Conservation (phyloP, 371 early-diverging fungal genomes). For the Mucor piriformis region DNA sequence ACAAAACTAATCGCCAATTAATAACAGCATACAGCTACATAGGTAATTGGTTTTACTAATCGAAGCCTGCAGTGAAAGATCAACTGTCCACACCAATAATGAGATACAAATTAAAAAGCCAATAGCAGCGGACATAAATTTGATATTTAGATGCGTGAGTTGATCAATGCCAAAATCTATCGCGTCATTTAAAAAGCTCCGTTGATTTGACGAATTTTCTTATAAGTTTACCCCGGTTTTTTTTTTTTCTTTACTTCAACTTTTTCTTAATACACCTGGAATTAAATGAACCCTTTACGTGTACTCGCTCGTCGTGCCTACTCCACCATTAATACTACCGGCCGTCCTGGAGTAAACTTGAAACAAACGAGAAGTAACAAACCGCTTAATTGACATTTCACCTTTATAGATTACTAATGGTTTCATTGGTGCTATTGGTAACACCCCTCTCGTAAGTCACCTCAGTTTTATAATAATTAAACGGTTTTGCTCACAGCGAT, state of each 20-base stretch:
- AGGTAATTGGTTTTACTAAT: too few relatives aligned
- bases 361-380: neutral
- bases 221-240: slow-evolving; percentile 11
- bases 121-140: too few relatives aligned
- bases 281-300: slow-evolving; percentile 45
- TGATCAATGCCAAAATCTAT: neutral
- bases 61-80: too few relatives aligned
- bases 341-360: slow-evolving; percentile 41
- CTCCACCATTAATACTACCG: slow-evolving; percentile 49
- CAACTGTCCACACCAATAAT: too few relatives aligned
- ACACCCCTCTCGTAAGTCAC: slow-evolving; percentile 85
- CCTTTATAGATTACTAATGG: slow-evolving; percentile 63
- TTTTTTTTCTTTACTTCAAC: slow-evolving; percentile 5
- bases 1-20: too few relatives aligned
- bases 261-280: neutral
- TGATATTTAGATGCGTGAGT: too few relatives aligned
- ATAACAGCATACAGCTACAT: too few relatives aligned
- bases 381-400: neutral
- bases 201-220: slow-evolving; percentile 5
- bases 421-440: slow-evolving; percentile 91
- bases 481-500: too few relatives aligned
- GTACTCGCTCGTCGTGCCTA: slow-evolving; percentile 43
- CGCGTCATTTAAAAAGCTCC: slow-evolving; percentile 13
- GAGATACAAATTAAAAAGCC: too few relatives aligned
- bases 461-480: neutral